Conservation (phyloP, 139 green algal genomes). For the Eudorina sp. region DNA sequence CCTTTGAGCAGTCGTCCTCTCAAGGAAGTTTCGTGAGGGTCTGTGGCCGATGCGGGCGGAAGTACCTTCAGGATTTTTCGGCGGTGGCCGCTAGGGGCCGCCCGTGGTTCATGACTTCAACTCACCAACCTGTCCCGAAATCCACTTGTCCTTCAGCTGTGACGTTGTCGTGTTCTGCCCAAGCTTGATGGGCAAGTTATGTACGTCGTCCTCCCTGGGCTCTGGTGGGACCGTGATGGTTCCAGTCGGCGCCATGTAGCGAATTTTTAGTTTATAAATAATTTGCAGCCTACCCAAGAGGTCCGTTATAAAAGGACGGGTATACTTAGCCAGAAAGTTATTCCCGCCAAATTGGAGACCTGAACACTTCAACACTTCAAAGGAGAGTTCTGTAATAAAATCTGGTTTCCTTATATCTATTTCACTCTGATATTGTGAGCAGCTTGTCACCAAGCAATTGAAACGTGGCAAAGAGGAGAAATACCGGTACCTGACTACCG, state of each 20-base stretch:
- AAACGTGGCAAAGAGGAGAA: too few species aligned
- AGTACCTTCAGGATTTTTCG: not conserved
- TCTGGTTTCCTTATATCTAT: too few species aligned
- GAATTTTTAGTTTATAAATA: not conserved
- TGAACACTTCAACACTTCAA: too few species aligned
- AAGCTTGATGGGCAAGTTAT: slow-evolving; percentile 33
- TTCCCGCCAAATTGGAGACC: too few species aligned
- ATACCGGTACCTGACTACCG: too few species aligned
- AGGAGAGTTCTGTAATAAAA: too few species aligned
- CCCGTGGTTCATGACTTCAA: not conserved
- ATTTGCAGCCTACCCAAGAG: too few species aligned
- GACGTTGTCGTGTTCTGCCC: not conserved
- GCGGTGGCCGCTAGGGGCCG: not conserved
- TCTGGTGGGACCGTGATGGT: not conserved
- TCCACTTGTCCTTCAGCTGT: not conserved
- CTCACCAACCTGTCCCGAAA: not conserved
- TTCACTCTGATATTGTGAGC: too few species aligned
- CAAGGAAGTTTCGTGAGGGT: not conserved
- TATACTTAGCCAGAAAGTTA: too few species aligned
- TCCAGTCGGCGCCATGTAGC: not conserved
- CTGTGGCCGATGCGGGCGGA: not conserved
- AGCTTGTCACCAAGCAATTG: too few species aligned
- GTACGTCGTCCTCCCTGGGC: not conserved
- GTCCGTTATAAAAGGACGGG: too few species aligned
- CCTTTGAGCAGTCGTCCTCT: slow-evolving; percentile 10